Base-by-base conservation (phyloP, 805 yeast genomes). In the Yarrowia sp. region DNA sequence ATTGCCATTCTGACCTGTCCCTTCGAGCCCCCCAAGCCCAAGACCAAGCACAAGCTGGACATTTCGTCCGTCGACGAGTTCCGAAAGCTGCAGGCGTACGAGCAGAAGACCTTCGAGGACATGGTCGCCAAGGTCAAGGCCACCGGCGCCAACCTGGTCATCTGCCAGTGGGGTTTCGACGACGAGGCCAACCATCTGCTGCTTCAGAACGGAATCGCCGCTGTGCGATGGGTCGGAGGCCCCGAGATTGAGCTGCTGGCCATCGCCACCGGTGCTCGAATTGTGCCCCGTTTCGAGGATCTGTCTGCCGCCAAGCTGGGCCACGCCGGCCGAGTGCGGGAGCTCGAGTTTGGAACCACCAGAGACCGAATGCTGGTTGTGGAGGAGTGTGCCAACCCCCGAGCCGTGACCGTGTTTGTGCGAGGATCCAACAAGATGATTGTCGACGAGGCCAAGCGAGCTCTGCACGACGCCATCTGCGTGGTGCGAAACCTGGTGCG, bases 101-200 rank as follows among this genome's bases (percentile, higher is more conserved):
- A 95, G 82, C 94, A 89, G 73, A 87, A 89, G 71, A 92, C 92
- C 78, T 95, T 95, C 76, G 85, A 83, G 76, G 92, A 91, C 77
- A 95, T 95, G 99, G 92, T 95, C 69, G 83, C 88, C 69, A 80
- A 83, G 70, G 96, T 95, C 67, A 93, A 95, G 79, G 85, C 84
- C 33, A 84, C 97, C 0, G 98, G 98, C 49, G 98, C 99, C 36
- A 94, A 93, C 78, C 86, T 94, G 68, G 99, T 94, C 65, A 94
- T 96, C 46, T 95, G 99, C 81, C 99, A 94, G 81, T 94, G 99
- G 99, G 99, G 99, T 17, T 95, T 94, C 74, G 99, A 94, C 78
- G 99, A 94, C 78, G 99, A 94, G 82, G 98, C 98, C 49, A 94
- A 94, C 80, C 97, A 95, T 79, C 80, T 95, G 76, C 83, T 95